Base-by-base conservation (phyloP, 257 asterid genomes). In the Gentiana straminea region DNA sequence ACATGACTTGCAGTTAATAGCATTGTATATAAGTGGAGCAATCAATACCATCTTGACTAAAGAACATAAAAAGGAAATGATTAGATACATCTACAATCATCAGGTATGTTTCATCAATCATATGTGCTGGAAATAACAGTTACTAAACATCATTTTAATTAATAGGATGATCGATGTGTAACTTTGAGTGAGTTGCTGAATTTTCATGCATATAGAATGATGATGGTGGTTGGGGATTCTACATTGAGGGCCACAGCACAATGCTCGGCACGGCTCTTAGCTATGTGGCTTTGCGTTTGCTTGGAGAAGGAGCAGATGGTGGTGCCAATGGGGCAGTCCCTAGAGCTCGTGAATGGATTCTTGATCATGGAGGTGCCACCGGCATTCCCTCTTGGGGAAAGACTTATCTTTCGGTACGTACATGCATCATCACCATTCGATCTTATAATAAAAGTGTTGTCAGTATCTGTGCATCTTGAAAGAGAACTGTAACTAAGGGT, bases 141-240 rank as follows among this genome's bases (percentile, higher is more conserved):
- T 24, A 24, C 24, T 24, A 24, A 24, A 24, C 24, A 24, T 24
- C 24, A 24, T 24, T 24, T 24, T 24, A 24, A 24, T 24, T 24
- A 24, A 24, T 24, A 24, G 24, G 24, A 24, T 24, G 24, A 24
- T 24, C 24, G 24, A 24, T 24, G 24, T 24, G 24, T 24, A 24
- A 24, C 24, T 24, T 24, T 24, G 24, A 24, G 24, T 24, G 24
- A 24, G 24, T 24, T 24, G 24, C 24, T 24, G 46, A 4, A 48
- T 49, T 13, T 45, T 2, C 24, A 24, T 41, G 46, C n/a, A 5
- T 35, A 48, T 59, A 85, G 93, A 86, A 86, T 52, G 84, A 76
- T 54, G 54, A 50, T 50, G 54, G 54, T 3, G 54, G 54, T 8
- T 50, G 54, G 54, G 54, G 54, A 50, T 50, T 50, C 6, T 33